Base-by-base conservation (phyloP, 139 green algal genomes). In the Pseudopediastrum boryanum region DNA sequence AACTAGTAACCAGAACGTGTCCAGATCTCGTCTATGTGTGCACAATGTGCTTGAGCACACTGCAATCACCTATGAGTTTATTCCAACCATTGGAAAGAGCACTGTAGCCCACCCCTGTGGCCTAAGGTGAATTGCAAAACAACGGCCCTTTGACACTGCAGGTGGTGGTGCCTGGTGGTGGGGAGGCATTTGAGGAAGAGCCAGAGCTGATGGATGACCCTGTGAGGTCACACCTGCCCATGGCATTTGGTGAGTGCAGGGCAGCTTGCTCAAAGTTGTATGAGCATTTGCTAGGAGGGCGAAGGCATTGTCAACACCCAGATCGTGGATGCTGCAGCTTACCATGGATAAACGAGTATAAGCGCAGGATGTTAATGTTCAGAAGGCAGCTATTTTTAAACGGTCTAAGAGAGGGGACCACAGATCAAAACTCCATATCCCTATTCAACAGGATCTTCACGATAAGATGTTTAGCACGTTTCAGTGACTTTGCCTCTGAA, bases 171-270 rank as follows among this genome's bases (percentile, higher is more conserved):
- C n/a, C n/a, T n/a, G n/a, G n/a, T n/a, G n/a, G n/a, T 33, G 69
- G 19, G 25, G 75, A 54, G 5, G 65, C 21, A 9, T 38, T 78
- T 21, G 63, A 67, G 2, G 83, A 86, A 38, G 81, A 83, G 59
- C 2, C 41, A 3, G 82, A 89, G 48, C 56, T 41, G 8, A 52
- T 80, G 46, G 79, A 88, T 61, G 89, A 85, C 25, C 43, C 33
- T 0, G 13, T 92, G 19, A 58, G 88, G 1, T 50, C 71, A 4
- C 66, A 82, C 10, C 83, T 93, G 52, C 88, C 88, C 6, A 82
- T 89, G 66, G 75, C 81, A 5, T 92, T 92, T 80, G 88, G 86
- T 90, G 29, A 46, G 85, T 54, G n/a, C 29, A 35, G 50, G 0
- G 46, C 12, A 54, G 56, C 36, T n/a, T n/a, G n/a, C n/a, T n/a